These are phyloP conservation scores for Podospora sp. DNA, from an alignment of 495 filamentous ascomycete species.

Conservation along the genomic window DNA sequence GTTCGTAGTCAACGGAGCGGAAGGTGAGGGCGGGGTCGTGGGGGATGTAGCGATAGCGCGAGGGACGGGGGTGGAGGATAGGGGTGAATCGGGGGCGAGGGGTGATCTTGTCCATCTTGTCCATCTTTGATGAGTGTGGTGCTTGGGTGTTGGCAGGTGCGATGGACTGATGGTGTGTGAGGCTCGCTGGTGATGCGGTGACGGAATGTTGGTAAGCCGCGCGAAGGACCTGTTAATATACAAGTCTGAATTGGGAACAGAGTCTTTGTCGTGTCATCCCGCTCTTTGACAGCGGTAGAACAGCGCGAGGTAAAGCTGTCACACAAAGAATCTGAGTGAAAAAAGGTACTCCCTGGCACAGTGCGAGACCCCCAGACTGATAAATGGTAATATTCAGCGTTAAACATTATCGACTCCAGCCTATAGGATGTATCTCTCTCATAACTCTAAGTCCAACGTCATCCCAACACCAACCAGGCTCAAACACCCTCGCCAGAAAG, in stretches of 20 bases:
- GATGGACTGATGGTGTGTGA: too few species aligned
- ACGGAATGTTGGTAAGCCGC: too few species aligned
- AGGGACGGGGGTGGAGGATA: not conserved
- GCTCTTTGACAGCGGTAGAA: too few species aligned
- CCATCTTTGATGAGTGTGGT: too few species aligned
- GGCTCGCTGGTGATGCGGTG: too few species aligned
- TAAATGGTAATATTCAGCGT: slow-evolving; percentile 9
- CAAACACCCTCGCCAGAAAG: not conserved
- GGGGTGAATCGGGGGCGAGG: not conserved
- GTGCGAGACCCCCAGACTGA: not conserved
- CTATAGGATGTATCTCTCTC: not conserved
- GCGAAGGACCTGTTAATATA: too few species aligned
- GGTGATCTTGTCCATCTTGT: not conserved
- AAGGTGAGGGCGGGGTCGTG: not conserved
- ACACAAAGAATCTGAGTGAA: too few species aligned
- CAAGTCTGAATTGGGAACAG: too few species aligned
- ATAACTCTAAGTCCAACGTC: not conserved
- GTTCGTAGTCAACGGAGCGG: not conserved
- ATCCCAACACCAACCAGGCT: not conserved
- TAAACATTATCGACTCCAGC: slow-evolving; percentile 4
- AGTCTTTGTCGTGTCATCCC: too few species aligned
- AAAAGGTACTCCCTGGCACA: too few species aligned
- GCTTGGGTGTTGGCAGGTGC: too few species aligned
- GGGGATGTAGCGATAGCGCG: not conserved
- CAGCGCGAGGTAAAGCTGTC: too few species aligned